phyloP scores from a whole-genome alignment of 2,329 filamentous ascomycete genomes.

The Neoscytalidium dimidiatum region DNA sequence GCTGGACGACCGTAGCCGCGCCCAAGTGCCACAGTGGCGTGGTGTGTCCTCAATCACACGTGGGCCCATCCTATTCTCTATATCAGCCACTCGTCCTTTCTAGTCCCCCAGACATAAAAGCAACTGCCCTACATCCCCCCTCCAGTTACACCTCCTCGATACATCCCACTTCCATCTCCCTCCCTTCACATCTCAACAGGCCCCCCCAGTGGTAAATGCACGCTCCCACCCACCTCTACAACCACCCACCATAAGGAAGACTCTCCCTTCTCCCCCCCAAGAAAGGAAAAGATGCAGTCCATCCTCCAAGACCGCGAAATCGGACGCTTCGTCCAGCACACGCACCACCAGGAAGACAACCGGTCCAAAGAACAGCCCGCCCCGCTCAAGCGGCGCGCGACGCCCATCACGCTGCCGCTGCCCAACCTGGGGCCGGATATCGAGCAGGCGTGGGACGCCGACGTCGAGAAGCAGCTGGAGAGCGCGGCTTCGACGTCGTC shows the following conservation, averaged over 20 bases:
- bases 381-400: background rate
- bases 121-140: background rate
- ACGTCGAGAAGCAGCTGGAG: background rate
- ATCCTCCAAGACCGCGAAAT: conserved; percentile 18
- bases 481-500: too few relatives aligned
- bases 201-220: background rate
- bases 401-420: background rate
- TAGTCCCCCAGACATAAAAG: background rate
- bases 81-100: background rate
- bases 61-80: too few relatives aligned
- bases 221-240: background rate
- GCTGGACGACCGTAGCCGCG: background rate
- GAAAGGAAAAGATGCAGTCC: conserved; percentile 19
- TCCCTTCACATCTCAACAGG: background rate
- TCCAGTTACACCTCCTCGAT: background rate
- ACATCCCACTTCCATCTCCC: background rate
- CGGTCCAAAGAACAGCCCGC: conserved; percentile 1
- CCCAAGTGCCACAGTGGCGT: background rate
- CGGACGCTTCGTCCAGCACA: conserved; percentile 9
- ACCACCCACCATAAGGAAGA: background rate
- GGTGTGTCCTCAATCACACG: too few relatives aligned
- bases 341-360: conserved; percentile 10
- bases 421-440: background rate
- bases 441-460: background rate
- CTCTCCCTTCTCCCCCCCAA: too few relatives aligned